These are phyloP conservation scores for Diaporthe humulicola DNA, from an alignment of 2,329 filamentous ascomycete species.

Conservation along the genomic window DNA sequence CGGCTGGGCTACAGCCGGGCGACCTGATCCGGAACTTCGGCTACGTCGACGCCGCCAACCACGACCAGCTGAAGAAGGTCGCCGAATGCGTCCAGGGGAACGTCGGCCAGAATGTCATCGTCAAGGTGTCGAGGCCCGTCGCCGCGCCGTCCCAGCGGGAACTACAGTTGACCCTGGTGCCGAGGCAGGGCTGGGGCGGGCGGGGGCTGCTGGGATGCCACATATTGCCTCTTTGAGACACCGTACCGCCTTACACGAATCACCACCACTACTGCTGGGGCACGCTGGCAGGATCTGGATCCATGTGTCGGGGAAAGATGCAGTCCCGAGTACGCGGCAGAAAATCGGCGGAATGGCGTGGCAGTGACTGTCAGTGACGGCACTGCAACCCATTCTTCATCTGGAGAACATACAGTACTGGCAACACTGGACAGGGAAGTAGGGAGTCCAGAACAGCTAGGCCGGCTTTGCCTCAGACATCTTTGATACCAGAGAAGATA, in stretches of 20 bases:
- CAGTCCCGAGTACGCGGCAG: background rate
- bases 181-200: conserved; percentile 86
- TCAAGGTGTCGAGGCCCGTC: conserved; percentile 69
- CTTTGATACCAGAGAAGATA: background rate
- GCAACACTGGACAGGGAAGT: background rate
- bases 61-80: conserved; percentile 87
- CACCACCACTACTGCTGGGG: background rate
- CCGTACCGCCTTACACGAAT: background rate
- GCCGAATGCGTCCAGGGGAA: conserved; percentile 92
- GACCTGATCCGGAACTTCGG: conserved; percentile 91
- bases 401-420: background rate
- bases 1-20: conserved; percentile 83
- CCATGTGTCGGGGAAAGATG: background rate
- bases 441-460: background rate
- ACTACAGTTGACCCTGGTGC: conserved; percentile 78
- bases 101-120: conserved; percentile 78
- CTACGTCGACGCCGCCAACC: conserved; percentile 84
- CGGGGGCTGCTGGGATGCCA: conserved; percentile 90
- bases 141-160: conserved; percentile 61
- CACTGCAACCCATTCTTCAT: background rate
- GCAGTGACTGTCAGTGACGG: background rate
- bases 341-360: background rate
- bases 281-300: background rate
- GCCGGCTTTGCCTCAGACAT: background rate
- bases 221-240: conserved; percentile 78